A percentile compares a stretch with the other conserved stretches of the same genome.
Conservation (phyloP, 208 protist genomes). For the Leishmania mexicana region DNA sequence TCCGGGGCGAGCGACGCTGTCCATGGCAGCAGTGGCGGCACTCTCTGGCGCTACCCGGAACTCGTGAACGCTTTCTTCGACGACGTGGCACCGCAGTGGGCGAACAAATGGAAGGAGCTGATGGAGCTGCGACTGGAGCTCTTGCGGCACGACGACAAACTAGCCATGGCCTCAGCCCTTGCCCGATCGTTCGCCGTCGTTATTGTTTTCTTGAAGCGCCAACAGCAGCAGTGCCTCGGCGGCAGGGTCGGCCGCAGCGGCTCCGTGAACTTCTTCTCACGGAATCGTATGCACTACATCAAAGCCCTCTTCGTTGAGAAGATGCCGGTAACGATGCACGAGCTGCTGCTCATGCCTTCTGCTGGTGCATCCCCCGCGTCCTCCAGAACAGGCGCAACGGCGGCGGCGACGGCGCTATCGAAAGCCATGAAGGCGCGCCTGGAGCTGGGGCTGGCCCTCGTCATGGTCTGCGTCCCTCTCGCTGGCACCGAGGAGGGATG, state of each 20-base stretch:
- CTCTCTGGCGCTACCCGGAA: slow-evolving; percentile 36
- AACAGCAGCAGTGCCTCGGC: slow-evolving; percentile 23
- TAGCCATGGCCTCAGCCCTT: slow-evolving; percentile 50
- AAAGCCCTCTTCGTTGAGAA: slow-evolving; percentile 59
- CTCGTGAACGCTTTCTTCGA: slow-evolving; percentile 54
- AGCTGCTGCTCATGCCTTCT: slow-evolving; percentile 36
- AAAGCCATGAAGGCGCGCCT: slow-evolving; percentile 26
- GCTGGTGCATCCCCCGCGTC: not conserved
- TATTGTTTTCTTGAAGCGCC: slow-evolving; percentile 50
- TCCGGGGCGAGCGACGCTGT: not conserved
- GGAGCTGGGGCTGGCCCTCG: slow-evolving; percentile 54
- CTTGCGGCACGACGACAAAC: slow-evolving; percentile 53
- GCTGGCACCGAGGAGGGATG: slow-evolving; percentile 59
- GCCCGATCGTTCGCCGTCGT: slow-evolving; percentile 49
- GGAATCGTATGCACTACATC: slow-evolving; percentile 34
- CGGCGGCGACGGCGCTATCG: slow-evolving; percentile 4
- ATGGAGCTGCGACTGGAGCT: slow-evolving; percentile 68
- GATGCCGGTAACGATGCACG: slow-evolving; percentile 69
- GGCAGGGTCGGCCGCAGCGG: not conserved
- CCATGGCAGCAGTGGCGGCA: not conserved
- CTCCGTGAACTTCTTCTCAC: slow-evolving; percentile 21
- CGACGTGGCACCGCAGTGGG: slow-evolving; percentile 53
- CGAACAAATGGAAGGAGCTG: slow-evolving; percentile 71
- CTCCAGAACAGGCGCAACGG: not conserved
- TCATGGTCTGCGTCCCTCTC: slow-evolving; percentile 45